phyloP scores from a whole-genome alignment of 2,329 filamentous ascomycete species.

The Ilyonectria sp. region DNA sequence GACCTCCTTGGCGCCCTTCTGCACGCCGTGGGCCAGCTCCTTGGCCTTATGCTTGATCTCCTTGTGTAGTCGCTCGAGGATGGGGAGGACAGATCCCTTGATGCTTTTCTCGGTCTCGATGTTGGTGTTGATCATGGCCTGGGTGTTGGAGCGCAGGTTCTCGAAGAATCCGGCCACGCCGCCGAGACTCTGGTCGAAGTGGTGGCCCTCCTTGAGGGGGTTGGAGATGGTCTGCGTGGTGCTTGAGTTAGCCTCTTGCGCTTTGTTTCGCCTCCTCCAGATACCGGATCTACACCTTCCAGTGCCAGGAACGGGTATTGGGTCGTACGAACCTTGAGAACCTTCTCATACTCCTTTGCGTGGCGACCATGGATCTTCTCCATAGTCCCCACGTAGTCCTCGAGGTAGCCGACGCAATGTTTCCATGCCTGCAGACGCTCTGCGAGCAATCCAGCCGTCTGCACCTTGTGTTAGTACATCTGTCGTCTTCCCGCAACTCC shows the following conservation, averaged over 20 bases:
- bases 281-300: background rate
- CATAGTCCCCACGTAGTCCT: conserved; percentile 88
- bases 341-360: conserved; percentile 95
- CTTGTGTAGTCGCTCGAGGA: conserved; percentile 91
- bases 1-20: conserved; percentile 90
- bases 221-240: conserved; percentile 79
- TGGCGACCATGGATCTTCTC: conserved; percentile 90
- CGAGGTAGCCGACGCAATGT: conserved; percentile 90
- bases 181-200: conserved; percentile 92
- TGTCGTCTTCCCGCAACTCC: background rate
- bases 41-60: conserved; percentile 98
- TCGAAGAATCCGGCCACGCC: conserved; percentile 93
- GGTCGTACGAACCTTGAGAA: conserved; percentile 77
- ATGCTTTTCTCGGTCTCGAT: conserved; percentile 92
- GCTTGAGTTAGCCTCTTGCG: conserved; percentile 20
- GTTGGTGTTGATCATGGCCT: conserved; percentile 91
- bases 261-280: background rate
- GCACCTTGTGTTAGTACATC: conserved; percentile 29
- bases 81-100: conserved; percentile 87
- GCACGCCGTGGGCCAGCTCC: conserved; percentile 85
- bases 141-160: conserved; percentile 92
- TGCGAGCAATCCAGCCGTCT: conserved; percentile 85
- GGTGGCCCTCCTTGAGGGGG: conserved; percentile 89
- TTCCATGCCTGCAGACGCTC: conserved; percentile 97
- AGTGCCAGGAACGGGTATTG: background rate